Base-by-base conservation (phyloP, 2,329 filamentous ascomycete genomes). In the Colletotrichum limetticola region DNA sequence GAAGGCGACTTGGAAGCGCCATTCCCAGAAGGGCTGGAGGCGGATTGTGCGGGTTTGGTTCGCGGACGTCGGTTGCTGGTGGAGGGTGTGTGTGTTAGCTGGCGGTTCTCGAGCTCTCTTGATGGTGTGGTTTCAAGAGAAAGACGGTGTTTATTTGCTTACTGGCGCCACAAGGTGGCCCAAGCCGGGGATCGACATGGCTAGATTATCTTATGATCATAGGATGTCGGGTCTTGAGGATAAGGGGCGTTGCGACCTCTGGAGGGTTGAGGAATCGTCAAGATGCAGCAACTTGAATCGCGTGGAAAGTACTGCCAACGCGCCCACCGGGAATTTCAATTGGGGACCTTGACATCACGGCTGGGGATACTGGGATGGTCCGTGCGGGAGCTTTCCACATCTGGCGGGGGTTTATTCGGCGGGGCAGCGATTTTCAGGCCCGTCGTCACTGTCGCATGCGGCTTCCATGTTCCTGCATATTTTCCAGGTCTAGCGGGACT, bases 161-260 rank as follows among this genome's bases (percentile, higher is more conserved):
- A 91, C 91, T 78, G 90, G 85, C 74, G 88, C 85, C 74, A 90
- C 89, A 66, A 92, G 90, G 79, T 94, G 90, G 77, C 92, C 92
- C 82, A 94, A 84, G 78, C 92, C 92, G 77, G 92, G 92, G 80
- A 94, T 92, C 77, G 92, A 94, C 92, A 94, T 94, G 53, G 8
- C n/a, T 71, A 79, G 61, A 12, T 56, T 74, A 72, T 74, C 14
- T 63, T 49, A 32, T 59, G 32, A 53, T 63, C 71, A 71, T 74
- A 28, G 49, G 32, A 35, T 24, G 49, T 26, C 4, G 37, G 8
- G 22, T 8, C 19, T 5, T n/a, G 30, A 22, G 19, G 28, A 4
- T n/a, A 7, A 12, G 6, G 5, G 14, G 22, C 52, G 58, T 63
- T 8, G 52, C 30, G 24, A 9, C n/a, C 4, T 49, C 35, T 24